phyloP scores from a whole-genome alignment of 345 rosid species.

The Ailanthus altissimus region DNA sequence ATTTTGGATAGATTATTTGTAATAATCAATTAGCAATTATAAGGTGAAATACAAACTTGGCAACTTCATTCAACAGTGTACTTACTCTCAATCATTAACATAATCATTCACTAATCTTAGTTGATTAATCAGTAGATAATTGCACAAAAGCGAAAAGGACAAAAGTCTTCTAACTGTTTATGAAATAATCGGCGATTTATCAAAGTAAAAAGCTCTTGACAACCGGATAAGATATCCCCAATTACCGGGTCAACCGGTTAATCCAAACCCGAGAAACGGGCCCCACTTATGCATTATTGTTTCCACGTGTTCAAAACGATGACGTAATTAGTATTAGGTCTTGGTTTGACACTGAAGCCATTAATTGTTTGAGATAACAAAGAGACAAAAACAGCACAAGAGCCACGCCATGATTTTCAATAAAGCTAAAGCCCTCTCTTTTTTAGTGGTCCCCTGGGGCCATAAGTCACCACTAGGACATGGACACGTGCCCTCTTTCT shows the following conservation, averaged over 20 bases:
- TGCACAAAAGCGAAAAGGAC: not conserved
- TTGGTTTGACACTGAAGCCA: constrained; percentile 26
- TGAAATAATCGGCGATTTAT: not conserved
- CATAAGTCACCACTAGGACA: not conserved
- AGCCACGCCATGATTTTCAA: constrained; percentile 39
- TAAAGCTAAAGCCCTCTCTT: constrained; percentile 11
- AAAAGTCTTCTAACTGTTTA: not conserved
- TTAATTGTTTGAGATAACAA: constrained; percentile 15
- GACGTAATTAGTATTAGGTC: constrained; percentile 26
- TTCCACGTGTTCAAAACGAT: constrained; percentile 40
- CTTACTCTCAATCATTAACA: not conserved
- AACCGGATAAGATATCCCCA: not conserved
- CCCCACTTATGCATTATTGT: constrained; percentile 30
- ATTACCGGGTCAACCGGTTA: constrained; percentile 24
- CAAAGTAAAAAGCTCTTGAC: not conserved
- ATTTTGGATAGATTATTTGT: no score
- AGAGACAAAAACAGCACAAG: constrained; percentile 33
- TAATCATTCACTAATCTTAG: constrained; percentile 1
- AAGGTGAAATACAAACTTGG: not conserved
- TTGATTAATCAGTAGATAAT: constrained; percentile 4
- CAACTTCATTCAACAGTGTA: not conserved
- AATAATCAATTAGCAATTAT: not conserved
- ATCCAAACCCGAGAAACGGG: not conserved
- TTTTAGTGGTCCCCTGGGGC: constrained; percentile 16
- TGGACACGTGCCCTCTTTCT: constrained; percentile 27